Conservation (phyloP, 345 rosid species). For the Microcos paniculata region DNA sequence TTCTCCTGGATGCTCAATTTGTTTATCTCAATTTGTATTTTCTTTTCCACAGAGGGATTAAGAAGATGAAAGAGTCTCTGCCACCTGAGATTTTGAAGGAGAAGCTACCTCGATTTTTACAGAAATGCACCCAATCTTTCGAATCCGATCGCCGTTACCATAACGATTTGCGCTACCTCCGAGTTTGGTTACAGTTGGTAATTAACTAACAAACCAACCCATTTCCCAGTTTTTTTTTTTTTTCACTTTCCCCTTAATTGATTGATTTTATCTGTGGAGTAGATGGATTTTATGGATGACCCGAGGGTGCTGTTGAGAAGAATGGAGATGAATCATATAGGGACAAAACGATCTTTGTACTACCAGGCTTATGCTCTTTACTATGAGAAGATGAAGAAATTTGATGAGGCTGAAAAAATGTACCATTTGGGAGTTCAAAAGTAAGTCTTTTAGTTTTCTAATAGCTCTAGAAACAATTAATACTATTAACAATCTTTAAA, state of each 20-base stretch:
- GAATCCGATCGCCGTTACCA: conserved; percentile 71
- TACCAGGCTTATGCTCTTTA: conserved; percentile 91
- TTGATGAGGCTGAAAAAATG: conserved; percentile 88
- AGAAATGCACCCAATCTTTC: conserved; percentile 74
- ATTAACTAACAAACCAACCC: neutral
- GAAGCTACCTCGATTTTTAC: conserved; percentile 89
- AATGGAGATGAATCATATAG: conserved; percentile 80
- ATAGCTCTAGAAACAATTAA: too few relatives aligned
- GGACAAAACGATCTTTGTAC: conserved; percentile 64
- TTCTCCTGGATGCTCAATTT: neutral
- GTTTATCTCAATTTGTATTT: neutral
- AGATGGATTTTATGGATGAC: conserved; percentile 96
- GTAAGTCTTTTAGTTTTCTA: conserved; percentile 39
- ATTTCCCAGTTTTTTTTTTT: neutral
- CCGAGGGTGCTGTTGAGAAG: conserved; percentile 62
- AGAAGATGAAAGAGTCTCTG: conserved; percentile 66
- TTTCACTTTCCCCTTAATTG: neutral
- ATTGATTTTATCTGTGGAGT: conserved; percentile 12
- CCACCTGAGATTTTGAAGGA: conserved; percentile 49
- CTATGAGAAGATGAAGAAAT: conserved; percentile 82
- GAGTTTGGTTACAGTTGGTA: conserved; percentile 95
- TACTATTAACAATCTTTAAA: neutral
- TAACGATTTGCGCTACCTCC: conserved; percentile 80
- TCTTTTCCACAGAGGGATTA: conserved; percentile 55
- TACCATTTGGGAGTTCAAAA: conserved; percentile 74